Evolutionary conservation across 202 grass and related monocot species (phyloP).

Genomic region (Carex sylvatica): DNA sequence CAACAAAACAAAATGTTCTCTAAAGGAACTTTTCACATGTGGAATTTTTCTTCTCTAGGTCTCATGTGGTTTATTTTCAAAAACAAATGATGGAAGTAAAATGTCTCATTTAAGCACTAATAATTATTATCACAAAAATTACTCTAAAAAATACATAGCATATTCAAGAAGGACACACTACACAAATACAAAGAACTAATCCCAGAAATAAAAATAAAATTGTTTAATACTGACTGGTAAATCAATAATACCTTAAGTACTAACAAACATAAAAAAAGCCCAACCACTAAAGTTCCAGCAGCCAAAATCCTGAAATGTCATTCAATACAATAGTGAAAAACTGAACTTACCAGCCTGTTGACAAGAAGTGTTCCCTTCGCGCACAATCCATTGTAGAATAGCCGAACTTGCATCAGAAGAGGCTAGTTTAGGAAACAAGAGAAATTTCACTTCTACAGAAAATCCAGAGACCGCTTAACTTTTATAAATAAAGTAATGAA

Average conservation of each 20-base stretch:
- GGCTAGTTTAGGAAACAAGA: conserved; percentile 39
- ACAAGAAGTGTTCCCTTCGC: conserved; percentile 71
- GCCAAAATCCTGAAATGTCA: neutral
- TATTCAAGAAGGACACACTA: neutral
- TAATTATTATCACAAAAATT: neutral
- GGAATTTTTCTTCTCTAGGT: neutral
- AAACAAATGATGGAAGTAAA: neutral
- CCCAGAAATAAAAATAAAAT: neutral
- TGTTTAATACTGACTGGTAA: neutral
- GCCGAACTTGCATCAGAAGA: conserved; percentile 73
- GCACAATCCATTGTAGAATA: conserved; percentile 60
- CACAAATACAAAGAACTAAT: neutral
- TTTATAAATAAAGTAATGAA: neutral
- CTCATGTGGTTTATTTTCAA: neutral
- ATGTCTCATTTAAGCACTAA: neutral
- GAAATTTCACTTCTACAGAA: neutral
- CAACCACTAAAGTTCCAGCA: conserved; percentile 1
- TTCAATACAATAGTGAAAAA: neutral
- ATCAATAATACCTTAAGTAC: neutral
- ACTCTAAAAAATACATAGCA: neutral
- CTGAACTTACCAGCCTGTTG: conserved; percentile 50
- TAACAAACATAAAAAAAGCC: neutral
- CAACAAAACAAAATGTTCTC: neutral
- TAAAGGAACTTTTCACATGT: neutral
- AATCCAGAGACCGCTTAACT: neutral